A percentile compares a stretch with the other conserved stretches of the same genome.
Evolutionary conservation across 176 grass and related monocot species (phyloP).

Genomic region (Hordeum vulgare): DNA sequence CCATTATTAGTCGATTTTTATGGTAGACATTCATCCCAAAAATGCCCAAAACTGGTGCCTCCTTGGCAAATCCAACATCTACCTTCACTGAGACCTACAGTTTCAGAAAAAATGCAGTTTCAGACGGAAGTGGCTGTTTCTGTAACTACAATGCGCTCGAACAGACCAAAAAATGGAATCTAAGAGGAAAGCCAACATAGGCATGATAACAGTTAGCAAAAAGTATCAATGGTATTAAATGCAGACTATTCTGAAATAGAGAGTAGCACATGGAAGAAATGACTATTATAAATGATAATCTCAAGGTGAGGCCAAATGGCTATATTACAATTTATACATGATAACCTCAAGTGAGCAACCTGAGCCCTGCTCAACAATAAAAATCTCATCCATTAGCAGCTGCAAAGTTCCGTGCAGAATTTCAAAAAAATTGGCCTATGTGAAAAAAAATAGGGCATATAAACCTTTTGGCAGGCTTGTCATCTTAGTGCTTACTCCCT

Average conservation of each 20-base stretch:
- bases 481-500: background rate
- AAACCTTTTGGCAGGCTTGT: background rate
- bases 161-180: background rate
- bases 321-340: background rate
- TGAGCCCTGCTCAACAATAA: background rate
- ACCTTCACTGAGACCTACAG: slow-evolving; percentile 52
- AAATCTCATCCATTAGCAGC: background rate
- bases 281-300: background rate
- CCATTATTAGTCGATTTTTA: slow-evolving; percentile 96
- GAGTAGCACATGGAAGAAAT: slow-evolving; percentile 2
- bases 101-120: slow-evolving; percentile 9
- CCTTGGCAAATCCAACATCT: slow-evolving; percentile 90
- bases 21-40: slow-evolving; percentile 98
- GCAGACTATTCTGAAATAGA: slow-evolving; percentile 1
- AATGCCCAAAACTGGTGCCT: slow-evolving; percentile 96
- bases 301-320: background rate
- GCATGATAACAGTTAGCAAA: background rate
- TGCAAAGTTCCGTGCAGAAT: background rate
- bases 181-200: background rate
- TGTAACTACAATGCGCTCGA: background rate
- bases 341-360: background rate
- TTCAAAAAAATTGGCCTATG: background rate
- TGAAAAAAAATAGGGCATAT: background rate
- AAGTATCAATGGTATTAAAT: background rate
- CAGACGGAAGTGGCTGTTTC: slow-evolving; percentile 6